Conservation (phyloP, 1,139 yeast species). For the Candida dubliniensis region DNA sequence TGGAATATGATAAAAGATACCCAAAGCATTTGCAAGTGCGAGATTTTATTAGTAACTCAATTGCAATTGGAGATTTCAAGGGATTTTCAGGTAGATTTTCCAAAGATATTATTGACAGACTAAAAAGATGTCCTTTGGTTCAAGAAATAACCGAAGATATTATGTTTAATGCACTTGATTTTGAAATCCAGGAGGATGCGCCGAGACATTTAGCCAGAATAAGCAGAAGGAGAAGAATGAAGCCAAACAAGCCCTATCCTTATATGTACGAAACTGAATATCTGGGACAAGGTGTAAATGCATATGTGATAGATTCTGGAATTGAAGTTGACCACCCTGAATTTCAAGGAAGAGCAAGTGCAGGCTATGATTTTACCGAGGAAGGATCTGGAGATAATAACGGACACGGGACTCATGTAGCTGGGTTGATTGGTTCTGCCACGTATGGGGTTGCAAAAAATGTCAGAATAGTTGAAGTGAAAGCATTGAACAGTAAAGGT, state of each 20-base stretch:
- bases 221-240: slow-evolving; percentile 48
- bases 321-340: slow-evolving; percentile 58
- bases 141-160: slow-evolving; percentile 63
- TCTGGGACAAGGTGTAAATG: slow-evolving; percentile 52
- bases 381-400: slow-evolving; percentile 64
- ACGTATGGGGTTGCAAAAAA: slow-evolving; percentile 81
- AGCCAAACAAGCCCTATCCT: slow-evolving; percentile 17
- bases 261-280: slow-evolving; percentile 29
- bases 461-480: slow-evolving; percentile 63
- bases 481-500: slow-evolving; percentile 63
- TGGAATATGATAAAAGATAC: slow-evolving; percentile 34
- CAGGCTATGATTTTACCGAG: slow-evolving; percentile 61
- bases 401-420: slow-evolving; percentile 88
- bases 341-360: slow-evolving; percentile 60
- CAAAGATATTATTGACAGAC: slow-evolving; percentile 43
- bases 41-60: slow-evolving; percentile 43
- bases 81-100: slow-evolving; percentile 66
- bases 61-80: slow-evolving; percentile 61
- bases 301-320: slow-evolving; percentile 84
- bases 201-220: slow-evolving; percentile 71
- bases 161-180: slow-evolving; percentile 45
- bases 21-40: slow-evolving; percentile 38
- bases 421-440: slow-evolving; percentile 80
- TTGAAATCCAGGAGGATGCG: slow-evolving; percentile 41
- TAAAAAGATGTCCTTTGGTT: slow-evolving; percentile 50